Conservation (phyloP, 306 rosid genomes). For the Vicia faba region DNA sequence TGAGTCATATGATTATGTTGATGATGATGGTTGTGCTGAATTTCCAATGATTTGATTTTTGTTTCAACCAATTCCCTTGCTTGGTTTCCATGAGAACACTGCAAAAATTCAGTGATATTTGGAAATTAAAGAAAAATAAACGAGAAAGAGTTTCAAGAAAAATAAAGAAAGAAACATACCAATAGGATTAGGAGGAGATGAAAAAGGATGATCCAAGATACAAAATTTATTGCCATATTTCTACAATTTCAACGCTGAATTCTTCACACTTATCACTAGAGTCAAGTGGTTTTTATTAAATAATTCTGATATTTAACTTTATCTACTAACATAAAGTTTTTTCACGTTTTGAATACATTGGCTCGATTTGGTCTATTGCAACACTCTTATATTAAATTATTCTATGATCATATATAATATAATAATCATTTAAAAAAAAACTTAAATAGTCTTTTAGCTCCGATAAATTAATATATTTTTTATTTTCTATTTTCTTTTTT, state of each 20-base stretch:
- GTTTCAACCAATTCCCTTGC: conserved; percentile 34
- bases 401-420: no score
- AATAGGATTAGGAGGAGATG: conserved; percentile 36
- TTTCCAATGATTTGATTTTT: conserved; percentile 11
- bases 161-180: conserved; percentile 35
- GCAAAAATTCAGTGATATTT: conserved; percentile 17
- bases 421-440: accelerated
- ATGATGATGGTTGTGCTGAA: conserved; percentile 3
- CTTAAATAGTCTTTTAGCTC: no score
- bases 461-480: no score
- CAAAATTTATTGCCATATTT: conserved; percentile 38
- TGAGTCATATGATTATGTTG: conserved; percentile 29
- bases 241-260: conserved; percentile 1
- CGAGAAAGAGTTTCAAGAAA: not conserved
- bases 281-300: not conserved
- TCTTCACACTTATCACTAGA: not conserved
- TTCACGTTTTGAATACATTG: no score
- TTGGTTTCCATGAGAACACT: conserved; percentile 37
- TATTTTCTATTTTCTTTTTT: no score
- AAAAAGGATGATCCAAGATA: conserved; percentile 41
- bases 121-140: not conserved
- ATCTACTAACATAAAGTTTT: no score
- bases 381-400: no score
- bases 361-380: no score
- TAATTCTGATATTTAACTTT: no score